Conservation (phyloP, 2,329 filamentous ascomycete genomes). For the Aspergillus sp. region DNA sequence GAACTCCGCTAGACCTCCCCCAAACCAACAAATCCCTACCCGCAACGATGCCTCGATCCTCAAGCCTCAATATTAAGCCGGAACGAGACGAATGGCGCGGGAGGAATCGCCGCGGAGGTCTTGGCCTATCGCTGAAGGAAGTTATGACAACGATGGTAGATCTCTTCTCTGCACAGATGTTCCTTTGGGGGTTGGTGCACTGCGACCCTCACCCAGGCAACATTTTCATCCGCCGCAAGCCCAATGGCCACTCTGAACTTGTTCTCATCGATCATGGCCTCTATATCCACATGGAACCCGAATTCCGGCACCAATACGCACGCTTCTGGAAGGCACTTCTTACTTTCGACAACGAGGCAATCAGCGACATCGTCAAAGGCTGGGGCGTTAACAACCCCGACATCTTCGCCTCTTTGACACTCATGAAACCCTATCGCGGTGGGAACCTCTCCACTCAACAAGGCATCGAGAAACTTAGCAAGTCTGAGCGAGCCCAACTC, state of each 20-base stretch:
- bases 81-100: slow-evolving; percentile 78
- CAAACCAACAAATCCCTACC: slow-evolving; percentile 48
- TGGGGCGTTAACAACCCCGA: slow-evolving; percentile 92
- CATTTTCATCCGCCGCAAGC: slow-evolving; percentile 86
- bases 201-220: slow-evolving; percentile 98
- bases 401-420: slow-evolving; percentile 85
- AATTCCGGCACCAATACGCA: slow-evolving; percentile 83
- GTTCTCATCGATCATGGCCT: slow-evolving; percentile 97
- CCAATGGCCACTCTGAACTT: slow-evolving; percentile 79
- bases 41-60: slow-evolving; percentile 10
- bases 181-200: slow-evolving; percentile 92
- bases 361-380: slow-evolving; percentile 66
- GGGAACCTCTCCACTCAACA: slow-evolving; percentile 68
- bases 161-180: slow-evolving; percentile 96
- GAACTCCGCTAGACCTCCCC: slow-evolving; percentile 60
- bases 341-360: slow-evolving; percentile 85
- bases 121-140: slow-evolving; percentile 77
- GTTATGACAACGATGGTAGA: slow-evolving; percentile 98
- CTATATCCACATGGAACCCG: slow-evolving; percentile 84
- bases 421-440: slow-evolving; percentile 87
- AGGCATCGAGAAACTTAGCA: slow-evolving; percentile 52
- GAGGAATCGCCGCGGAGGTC: slow-evolving; percentile 68
- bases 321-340: slow-evolving; percentile 92
- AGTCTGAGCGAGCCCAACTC: slow-evolving; percentile 56
- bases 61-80: slow-evolving; percentile 67